These are phyloP conservation scores for Tanacetum coccineum DNA, from an alignment of 129 eudicot genomes.

Conservation along the genomic window DNA sequence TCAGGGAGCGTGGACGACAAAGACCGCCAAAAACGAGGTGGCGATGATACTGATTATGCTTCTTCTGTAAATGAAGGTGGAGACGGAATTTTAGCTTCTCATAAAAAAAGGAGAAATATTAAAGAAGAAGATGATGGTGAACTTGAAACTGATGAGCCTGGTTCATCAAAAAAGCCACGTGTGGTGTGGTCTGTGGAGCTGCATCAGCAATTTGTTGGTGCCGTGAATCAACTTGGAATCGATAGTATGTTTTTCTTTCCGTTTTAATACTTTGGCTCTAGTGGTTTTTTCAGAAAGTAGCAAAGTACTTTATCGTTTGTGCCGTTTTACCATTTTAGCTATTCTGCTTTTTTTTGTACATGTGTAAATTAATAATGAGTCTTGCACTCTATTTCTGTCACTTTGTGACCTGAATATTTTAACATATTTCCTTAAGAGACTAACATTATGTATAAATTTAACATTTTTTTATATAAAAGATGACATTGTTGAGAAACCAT, in stretches of 20 bases:
- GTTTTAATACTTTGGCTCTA: neutral
- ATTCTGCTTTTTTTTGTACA: neutral
- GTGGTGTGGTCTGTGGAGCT: slow-evolving; percentile 80
- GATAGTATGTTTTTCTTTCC: slow-evolving; percentile 52
- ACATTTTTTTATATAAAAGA: too few species aligned
- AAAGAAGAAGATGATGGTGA: slow-evolving; percentile 69
- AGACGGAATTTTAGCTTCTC: slow-evolving; percentile 47
- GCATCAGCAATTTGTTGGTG: slow-evolving; percentile 80
- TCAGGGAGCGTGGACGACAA: slow-evolving; percentile 63
- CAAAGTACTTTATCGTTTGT: neutral
- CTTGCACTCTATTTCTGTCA: too few species aligned
- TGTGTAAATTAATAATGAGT: too few species aligned
- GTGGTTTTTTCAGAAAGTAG: too few species aligned
- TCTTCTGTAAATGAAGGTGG: slow-evolving; percentile 65
- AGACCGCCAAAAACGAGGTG: slow-evolving; percentile 46
- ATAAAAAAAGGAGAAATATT: slow-evolving; percentile 55
- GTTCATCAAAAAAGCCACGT: slow-evolving; percentile 66
- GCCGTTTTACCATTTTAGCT: neutral
- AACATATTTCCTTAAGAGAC: too few species aligned
- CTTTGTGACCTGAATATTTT: too few species aligned
- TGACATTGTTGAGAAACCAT: too few species aligned
- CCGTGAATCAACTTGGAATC: slow-evolving; percentile 73
- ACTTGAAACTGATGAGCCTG: slow-evolving; percentile 60
- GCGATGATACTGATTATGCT: slow-evolving; percentile 60
- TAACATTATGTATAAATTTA: too few species aligned